Evolutionary conservation across 306 rosid species (phyloP).

Genomic region (Rubus parviflorus): DNA sequence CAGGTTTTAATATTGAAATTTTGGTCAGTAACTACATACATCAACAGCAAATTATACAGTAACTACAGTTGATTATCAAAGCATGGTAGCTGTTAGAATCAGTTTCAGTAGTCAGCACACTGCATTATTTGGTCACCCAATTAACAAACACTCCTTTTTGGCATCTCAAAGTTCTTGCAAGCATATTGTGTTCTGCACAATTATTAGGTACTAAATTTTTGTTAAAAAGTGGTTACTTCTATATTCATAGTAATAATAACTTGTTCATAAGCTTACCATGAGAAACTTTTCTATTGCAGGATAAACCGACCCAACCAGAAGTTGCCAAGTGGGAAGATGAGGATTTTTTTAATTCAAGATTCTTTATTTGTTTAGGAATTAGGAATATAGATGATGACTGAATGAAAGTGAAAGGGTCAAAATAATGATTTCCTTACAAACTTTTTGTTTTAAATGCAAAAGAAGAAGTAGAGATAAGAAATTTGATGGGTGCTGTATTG

Average conservation of each 20-base stretch:
- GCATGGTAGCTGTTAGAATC: conserved; percentile 44
- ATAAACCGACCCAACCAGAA: conserved; percentile 23
- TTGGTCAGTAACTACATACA: conserved; percentile 42
- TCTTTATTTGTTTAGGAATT: conserved; percentile 56
- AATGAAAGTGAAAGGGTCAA: conserved; percentile 59
- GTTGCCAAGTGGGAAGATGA: conserved; percentile 43
- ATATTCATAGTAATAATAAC: conserved; percentile 14
- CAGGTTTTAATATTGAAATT: conserved; percentile 60
- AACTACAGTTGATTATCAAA: conserved; percentile 40
- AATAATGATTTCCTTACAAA: conserved; percentile 53
- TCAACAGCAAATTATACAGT: conserved; percentile 49
- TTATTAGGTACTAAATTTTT: conserved; percentile 26
- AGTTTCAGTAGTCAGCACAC: conserved; percentile 32
- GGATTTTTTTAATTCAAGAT: conserved; percentile 54
- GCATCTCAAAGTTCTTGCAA: conserved; percentile 42
- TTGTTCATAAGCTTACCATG: conserved; percentile 43
- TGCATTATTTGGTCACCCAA: conserved; percentile 48
- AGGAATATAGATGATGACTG: conserved; percentile 50
- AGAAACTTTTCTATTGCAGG: conserved; percentile 53
- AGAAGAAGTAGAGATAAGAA: background rate
- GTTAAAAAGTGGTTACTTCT: background rate
- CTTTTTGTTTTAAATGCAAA: conserved; percentile 41
- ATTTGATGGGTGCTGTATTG: background rate
- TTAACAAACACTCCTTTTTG: conserved; percentile 49
- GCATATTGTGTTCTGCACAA: conserved; percentile 4